A percentile compares a stretch with the other conserved stretches of the same genome.
These are phyloP conservation scores for Yamadazyma takamatsuzukensis DNA, from an alignment of 805 yeast species.

Conservation along the genomic window DNA sequence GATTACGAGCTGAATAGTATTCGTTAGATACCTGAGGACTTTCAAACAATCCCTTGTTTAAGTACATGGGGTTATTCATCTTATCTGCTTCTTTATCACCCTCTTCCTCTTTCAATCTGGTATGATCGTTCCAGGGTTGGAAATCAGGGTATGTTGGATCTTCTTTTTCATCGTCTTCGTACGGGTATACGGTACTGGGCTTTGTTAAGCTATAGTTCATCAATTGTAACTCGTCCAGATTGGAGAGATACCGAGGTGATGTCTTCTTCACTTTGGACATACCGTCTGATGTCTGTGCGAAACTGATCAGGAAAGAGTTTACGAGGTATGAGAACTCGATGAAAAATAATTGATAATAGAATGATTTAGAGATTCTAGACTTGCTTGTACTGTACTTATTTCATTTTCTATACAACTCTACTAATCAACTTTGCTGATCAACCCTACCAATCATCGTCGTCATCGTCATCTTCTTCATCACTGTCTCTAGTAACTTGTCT, in stretches of 20 bases:
- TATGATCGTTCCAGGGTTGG: slow-evolving; percentile 62
- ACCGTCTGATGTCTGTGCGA: too few relatives aligned
- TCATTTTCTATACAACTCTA: neutral
- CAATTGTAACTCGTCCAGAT: slow-evolving; percentile 31
- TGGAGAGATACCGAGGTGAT: too few relatives aligned
- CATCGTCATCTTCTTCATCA: slow-evolving; percentile 70
- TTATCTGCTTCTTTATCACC: slow-evolving; percentile 45
- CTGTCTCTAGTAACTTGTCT: slow-evolving; percentile 62
- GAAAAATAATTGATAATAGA: too few relatives aligned
- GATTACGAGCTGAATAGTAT: slow-evolving; percentile 63
- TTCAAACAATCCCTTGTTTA: slow-evolving; percentile 72
- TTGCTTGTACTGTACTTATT: too few relatives aligned
- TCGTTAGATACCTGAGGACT: slow-evolving; percentile 61
- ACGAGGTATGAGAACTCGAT: too few relatives aligned
- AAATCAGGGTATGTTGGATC: slow-evolving; percentile 60
- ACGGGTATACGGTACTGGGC: too few relatives aligned
- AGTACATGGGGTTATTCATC: slow-evolving; percentile 43
- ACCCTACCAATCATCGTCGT: slow-evolving; percentile 31
- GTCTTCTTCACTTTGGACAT: too few relatives aligned
- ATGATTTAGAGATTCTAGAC: too few relatives aligned
- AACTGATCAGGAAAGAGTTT: too few relatives aligned
- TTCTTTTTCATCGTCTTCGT: too few relatives aligned
- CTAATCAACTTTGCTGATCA: neutral
- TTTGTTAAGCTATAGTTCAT: slow-evolving; percentile 36
- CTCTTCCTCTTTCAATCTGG: slow-evolving; percentile 20